phyloP scores from a whole-genome alignment of 2,329 filamentous ascomycete species.

The Pleochaeta shiraiana region DNA sequence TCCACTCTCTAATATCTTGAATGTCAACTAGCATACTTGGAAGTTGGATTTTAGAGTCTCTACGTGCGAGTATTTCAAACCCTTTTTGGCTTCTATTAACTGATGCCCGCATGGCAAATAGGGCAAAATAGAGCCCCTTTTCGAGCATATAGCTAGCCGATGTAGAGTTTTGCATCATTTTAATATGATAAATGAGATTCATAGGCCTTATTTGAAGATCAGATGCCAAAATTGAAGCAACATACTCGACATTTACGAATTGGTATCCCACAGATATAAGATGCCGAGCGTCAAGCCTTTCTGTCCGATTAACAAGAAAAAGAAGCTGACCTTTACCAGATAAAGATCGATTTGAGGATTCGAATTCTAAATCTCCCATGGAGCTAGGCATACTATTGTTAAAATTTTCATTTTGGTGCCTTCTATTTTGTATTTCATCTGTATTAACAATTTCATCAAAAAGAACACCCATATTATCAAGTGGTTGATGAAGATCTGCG shows the following conservation, averaged over 20 bases:
- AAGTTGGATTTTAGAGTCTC: constrained; percentile 31
- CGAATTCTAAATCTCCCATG: background rate
- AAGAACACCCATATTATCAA: constrained; percentile 43
- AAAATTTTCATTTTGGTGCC: background rate
- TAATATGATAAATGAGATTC: constrained; percentile 36
- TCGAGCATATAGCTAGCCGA: constrained; percentile 25
- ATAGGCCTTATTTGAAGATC: constrained; percentile 48
- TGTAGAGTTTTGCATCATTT: constrained; percentile 39
- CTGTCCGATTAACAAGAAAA: constrained; percentile 49
- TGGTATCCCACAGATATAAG: constrained; percentile 53
- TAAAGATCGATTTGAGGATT: background rate
- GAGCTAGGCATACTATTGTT: background rate
- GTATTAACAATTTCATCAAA: constrained; percentile 60
- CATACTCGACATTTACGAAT: constrained; percentile 50
- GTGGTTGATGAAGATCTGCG: constrained; percentile 35
- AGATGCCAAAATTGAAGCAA: constrained; percentile 43
- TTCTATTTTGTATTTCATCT: constrained; percentile 20
- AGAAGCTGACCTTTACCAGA: constrained; percentile 56
- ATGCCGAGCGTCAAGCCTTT: constrained; percentile 34
- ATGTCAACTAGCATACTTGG: constrained; percentile 34
- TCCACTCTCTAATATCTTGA: constrained; percentile 29
- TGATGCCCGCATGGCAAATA: constrained; percentile 32
- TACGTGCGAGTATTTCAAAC: constrained; percentile 19
- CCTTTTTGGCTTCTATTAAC: constrained; percentile 24
- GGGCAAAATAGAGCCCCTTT: constrained; percentile 32